Conservation (phyloP, 805 yeast species). For the Candida golubevii region DNA sequence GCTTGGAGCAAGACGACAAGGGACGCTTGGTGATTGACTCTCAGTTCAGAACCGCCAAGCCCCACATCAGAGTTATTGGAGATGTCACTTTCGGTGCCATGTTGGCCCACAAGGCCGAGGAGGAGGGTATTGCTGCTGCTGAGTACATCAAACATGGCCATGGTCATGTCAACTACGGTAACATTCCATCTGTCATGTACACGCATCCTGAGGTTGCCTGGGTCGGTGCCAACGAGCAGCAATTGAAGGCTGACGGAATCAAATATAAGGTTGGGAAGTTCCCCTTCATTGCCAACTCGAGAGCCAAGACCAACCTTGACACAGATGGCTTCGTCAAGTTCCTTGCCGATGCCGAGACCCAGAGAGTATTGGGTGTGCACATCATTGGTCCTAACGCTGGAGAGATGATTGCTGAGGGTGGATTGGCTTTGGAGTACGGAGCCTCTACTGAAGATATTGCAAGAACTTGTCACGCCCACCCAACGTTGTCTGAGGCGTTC, state of each 20-base stretch:
- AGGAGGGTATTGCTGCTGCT: conserved; percentile 98
- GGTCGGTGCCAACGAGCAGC: conserved; percentile 97
- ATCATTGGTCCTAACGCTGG: conserved; percentile 98
- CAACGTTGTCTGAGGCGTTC: conserved; percentile 95
- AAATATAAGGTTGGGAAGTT: conserved; percentile 93
- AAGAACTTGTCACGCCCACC: conserved; percentile 98
- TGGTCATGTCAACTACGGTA: conserved; percentile 97
- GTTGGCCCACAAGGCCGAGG: conserved; percentile 99
- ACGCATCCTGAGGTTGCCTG: conserved; percentile 99
- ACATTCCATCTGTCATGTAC: conserved; percentile 98
- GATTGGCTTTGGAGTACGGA: conserved; percentile 96
- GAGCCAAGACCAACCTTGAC: conserved; percentile 97
- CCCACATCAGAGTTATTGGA: conserved; percentile 96
- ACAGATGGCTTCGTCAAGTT: conserved; percentile 97
- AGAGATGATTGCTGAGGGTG: conserved; percentile 99
- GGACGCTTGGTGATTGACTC: conserved; percentile 94
- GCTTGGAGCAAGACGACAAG: conserved; percentile 84
- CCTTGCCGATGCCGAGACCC: conserved; percentile 94
- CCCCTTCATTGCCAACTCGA: conserved; percentile 98
- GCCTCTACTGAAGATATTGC: conserved; percentile 98
- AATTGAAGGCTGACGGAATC: conserved; percentile 88
- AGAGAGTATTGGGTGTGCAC: conserved; percentile 93
- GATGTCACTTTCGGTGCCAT: conserved; percentile 98
- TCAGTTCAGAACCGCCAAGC: conserved; percentile 85
- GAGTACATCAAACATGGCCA: conserved; percentile 90